These are phyloP conservation scores for cucumber (Cucumis sativus) DNA, from an alignment of 306 rosid species.

Conservation along the genomic window DNA sequence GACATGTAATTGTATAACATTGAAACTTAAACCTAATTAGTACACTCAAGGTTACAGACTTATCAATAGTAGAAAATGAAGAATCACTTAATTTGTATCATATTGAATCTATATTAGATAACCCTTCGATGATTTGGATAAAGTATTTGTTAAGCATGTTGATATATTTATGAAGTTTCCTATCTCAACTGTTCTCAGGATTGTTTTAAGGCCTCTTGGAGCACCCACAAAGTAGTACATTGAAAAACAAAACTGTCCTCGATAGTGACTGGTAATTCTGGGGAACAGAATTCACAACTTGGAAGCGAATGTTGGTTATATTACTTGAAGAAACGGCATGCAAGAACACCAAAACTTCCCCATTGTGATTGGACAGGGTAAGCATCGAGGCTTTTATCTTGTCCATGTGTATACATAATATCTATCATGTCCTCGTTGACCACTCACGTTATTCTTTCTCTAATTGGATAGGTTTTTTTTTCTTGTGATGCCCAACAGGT, in stretches of 20 bases:
- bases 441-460: neutral
- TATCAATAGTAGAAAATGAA: neutral
- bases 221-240: conserved; percentile 77
- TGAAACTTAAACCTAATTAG: neutral
- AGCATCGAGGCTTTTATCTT: conserved; percentile 5
- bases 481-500: neutral
- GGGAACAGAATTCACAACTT: conserved; percentile 26
- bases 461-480: neutral
- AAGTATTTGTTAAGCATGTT: neutral
- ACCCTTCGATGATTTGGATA: neutral
- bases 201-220: conserved; percentile 93
- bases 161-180: neutral
- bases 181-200: conserved; percentile 72
- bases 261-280: conserved; percentile 25
- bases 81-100: neutral
- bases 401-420: neutral
- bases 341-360: conserved; percentile 71
- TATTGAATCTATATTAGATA: neutral
- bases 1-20: neutral
- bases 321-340: conserved; percentile 69
- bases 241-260: conserved; percentile 41
- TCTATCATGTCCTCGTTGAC: neutral
- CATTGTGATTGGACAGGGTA: conserved; percentile 96
- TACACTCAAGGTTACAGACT: neutral
- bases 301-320: conserved; percentile 62